phyloP scores from a whole-genome alignment of 2,329 filamentous ascomycete genomes.

The Trichoderma sp. region DNA sequence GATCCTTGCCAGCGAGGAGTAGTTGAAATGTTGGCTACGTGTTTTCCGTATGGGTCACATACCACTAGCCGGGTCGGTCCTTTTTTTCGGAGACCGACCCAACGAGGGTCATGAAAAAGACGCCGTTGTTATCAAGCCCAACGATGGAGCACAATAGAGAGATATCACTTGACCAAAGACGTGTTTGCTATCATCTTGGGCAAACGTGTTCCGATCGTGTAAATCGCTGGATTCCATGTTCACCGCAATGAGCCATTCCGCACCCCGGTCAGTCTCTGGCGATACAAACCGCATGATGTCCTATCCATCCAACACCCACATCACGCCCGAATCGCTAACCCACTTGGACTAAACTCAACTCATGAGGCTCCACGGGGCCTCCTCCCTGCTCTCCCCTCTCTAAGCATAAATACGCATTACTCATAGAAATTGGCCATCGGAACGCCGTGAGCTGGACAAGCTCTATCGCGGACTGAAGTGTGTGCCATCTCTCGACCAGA shows the following conservation, averaged over 20 bases:
- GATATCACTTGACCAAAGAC: not conserved
- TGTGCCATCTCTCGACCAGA: not conserved
- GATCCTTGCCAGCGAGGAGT: not conserved
- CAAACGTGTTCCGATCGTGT: not conserved
- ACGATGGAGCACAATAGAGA: not conserved
- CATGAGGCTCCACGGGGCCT: not conserved
- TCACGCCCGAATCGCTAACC: not conserved
- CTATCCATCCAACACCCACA: not conserved
- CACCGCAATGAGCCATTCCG: not conserved
- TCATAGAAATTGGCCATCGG: not conserved
- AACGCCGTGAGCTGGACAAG: no score
- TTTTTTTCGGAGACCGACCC: not conserved
- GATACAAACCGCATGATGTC: not conserved
- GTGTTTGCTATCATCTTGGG: not conserved
- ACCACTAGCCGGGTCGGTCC: constrained; percentile 3
- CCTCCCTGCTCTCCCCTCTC: not conserved
- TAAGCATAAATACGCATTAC: not conserved
- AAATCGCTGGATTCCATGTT: not conserved
- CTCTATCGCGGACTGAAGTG: not conserved
- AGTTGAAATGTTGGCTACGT: not conserved
- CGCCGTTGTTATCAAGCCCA: not conserved
- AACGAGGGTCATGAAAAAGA: not conserved
- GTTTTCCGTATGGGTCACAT: not conserved
- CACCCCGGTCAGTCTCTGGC: not conserved
- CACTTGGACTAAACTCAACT: not conserved